Evolutionary conservation across 768 basidiomycete genomes (phyloP), one percentile per base, ranked within the genome.

Genomic region (Bullera alba): DNA sequence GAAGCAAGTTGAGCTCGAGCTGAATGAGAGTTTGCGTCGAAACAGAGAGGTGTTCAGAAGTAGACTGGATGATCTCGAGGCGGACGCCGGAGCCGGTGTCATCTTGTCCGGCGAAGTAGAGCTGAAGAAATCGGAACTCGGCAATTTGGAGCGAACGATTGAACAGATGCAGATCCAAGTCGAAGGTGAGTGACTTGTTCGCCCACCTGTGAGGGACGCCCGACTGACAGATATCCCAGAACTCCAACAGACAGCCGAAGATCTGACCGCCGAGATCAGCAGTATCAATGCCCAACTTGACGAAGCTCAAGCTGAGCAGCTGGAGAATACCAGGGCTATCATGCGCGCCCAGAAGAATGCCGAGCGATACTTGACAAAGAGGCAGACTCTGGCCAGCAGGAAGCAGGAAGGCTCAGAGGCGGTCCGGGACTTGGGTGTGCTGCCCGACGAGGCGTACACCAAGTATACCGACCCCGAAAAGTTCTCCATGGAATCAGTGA

Each of bases 391-490:
- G 14, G 60, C 79, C 19, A 79, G 79, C 32, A 81, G 91, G 39
- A 89, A 88, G 69, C 93, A 96, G 51, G 93, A 96, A 63, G 92
- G 89, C 67, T 93, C 87, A 68, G 81, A 90, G 61, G 91, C 86
- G 70, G 95, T 97, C 56, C 83, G 95, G 42, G 95, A 97, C 63
- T 79, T 99, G 12, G 95, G 95, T 29, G 91, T 96, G 0, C 74
- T 97, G 15, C 95, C 95, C 0, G 92, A 96, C 73, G 93, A 97
- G 71, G 95, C 95, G 0, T 97, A 92, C 61, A 84, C 88, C 68
- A 96, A 96, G 73, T 93, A 96, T 66, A 85, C 84, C 8, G 82
- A 79, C 42, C 86, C n/a, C n/a, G n/a, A n/a, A n/a, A n/a, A n/a
- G n/a, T n/a, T n/a, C 87, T 58, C 84, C 86, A 65, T 79, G 87